phyloP scores from a whole-genome alignment of 768 basidiomycete species.

The Chalciporus pseudorubinellus region DNA sequence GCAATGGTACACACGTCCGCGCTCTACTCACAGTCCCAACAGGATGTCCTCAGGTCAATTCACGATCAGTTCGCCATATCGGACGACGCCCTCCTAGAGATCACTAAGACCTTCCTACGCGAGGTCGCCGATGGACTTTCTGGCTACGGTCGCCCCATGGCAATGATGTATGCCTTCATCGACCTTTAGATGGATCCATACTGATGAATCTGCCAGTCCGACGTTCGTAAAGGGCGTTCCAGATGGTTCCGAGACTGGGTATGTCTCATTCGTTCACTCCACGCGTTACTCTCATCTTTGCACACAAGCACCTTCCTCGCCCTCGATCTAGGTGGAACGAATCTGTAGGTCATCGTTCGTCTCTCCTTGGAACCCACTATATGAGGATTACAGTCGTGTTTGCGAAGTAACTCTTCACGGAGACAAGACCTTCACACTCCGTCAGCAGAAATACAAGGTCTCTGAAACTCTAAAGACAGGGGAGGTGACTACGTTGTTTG shows the following conservation, averaged over 20 bases:
- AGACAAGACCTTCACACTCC: constrained; percentile 82
- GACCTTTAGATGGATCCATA: background rate
- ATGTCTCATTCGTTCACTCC: constrained; percentile 22
- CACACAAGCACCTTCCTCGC: constrained; percentile 84
- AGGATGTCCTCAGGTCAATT: constrained; percentile 59
- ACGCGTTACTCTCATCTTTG: constrained; percentile 7
- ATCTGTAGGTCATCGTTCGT: constrained; percentile 63
- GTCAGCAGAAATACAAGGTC: constrained; percentile 96
- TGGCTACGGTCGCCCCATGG: constrained; percentile 76
- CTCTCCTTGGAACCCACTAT: background rate
- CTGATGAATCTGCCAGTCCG: constrained; percentile 49
- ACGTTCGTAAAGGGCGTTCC: constrained; percentile 96
- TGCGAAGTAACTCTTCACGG: constrained; percentile 93
- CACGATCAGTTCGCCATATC: constrained; percentile 70
- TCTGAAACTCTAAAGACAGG: constrained; percentile 93
- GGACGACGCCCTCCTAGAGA: constrained; percentile 57
- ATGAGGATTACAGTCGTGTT: constrained; percentile 64
- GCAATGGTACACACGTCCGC: constrained; percentile 41
- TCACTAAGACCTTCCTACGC: constrained; percentile 75
- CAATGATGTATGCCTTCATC: constrained; percentile 74
- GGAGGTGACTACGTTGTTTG: constrained; percentile 83
- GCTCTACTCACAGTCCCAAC: constrained; percentile 40
- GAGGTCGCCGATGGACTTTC: constrained; percentile 77
- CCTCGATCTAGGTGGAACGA: constrained; percentile 95
- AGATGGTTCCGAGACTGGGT: constrained; percentile 93